Evolutionary conservation across 78 protist genomes (phyloP), one percentile per base, ranked within the genome.

Genomic region (Protostelium mycophagum): DNA sequence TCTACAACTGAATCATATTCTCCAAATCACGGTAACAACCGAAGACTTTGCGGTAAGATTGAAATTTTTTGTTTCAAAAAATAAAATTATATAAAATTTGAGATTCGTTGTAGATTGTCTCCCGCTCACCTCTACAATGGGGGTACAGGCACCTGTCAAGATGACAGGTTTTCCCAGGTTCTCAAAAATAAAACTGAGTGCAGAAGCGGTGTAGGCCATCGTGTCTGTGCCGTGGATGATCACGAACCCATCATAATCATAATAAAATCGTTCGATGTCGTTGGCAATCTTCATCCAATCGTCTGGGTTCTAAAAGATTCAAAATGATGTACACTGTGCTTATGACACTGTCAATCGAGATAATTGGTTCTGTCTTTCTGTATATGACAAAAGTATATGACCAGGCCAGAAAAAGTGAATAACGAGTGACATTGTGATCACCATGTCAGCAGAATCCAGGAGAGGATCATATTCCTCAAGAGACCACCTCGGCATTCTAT

Each of bases 221-320:
- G 98, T 97, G 85, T 97, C 98, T 25, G 97, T 97, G 25, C 97
- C 98, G 90, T 97, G 98, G 16, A 95, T 36, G 28, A 97, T 88
- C 23, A 97, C 97, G 85, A 97, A 97, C 39, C 96, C 98, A 91
- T 94, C 95, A 87, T 94, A 97, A 85, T 93, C 91, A 83, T 93
- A 92, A 91, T 96, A 96, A 31, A 94, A 51, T 73, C 89, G 38
- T 37, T 88, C 95, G 38, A 96, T 90, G 63, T 88, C 84, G 35
- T 28, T 63, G 36, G 97, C 97, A 34, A 97, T 51, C 0, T 35
- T n/a, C 28, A 90, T 83, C 97, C 97, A 96, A 39, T 94, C 93
- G n/a, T 86, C 93, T 36, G 85, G 91, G 31, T 91, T 51, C 73
- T 51, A 16, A 51, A 51, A 25, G 73, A n/a, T n/a, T n/a, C n/a